These are phyloP conservation scores for Cordyceps militaris DNA, from an alignment of 2,329 filamentous ascomycete species.

Conservation along the genomic window DNA sequence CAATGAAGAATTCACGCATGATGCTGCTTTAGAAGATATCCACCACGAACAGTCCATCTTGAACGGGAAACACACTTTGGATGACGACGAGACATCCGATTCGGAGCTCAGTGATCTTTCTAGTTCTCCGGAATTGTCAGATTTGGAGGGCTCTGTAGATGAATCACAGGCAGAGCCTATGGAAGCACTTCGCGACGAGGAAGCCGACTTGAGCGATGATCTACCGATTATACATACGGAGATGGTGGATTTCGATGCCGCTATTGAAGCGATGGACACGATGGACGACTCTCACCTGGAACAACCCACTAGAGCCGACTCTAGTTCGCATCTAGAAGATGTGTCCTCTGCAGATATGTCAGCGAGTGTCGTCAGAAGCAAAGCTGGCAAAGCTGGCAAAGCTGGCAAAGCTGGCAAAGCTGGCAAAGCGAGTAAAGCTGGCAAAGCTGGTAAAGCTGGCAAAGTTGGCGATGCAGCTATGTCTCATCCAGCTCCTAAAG, in stretches of 20 bases:
- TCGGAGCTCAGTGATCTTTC: constrained; percentile 9
- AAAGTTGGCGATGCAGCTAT: neutral
- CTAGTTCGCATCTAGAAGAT: neutral
- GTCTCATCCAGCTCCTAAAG: neutral
- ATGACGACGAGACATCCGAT: neutral
- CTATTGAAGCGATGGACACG: neutral
- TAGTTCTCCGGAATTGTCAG: neutral
- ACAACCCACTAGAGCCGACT: neutral
- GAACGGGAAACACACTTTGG: neutral
- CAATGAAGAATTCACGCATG: neutral
- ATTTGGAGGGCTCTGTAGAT: neutral
- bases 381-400: neutral
- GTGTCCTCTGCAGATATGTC: too few species aligned
- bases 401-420: neutral
- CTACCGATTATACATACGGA: neutral
- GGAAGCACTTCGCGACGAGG: constrained; percentile 25
- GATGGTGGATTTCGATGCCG: neutral
- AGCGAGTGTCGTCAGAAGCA: too few species aligned
- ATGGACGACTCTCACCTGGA: neutral
- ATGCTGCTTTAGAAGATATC: neutral
- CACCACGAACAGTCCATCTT: neutral
- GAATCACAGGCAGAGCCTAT: neutral
- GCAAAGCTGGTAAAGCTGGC: too few species aligned
- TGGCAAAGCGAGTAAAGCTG: too few species aligned
- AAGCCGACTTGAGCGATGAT: neutral